Evolutionary conservation across 2,329 filamentous ascomycete genomes (phyloP).

Genomic region (Paecilomyces variotii): DNA sequence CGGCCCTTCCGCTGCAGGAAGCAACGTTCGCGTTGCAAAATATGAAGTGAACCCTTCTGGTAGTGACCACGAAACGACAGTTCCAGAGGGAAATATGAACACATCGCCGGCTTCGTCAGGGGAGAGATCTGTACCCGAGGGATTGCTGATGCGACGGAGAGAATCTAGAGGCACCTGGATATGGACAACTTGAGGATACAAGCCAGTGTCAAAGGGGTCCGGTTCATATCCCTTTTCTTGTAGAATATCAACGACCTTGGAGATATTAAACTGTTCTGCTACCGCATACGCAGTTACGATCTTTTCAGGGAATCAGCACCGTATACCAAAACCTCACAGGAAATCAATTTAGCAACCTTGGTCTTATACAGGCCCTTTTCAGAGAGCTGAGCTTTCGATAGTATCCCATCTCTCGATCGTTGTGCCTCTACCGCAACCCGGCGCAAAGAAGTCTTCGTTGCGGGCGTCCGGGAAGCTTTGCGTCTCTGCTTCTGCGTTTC

Average conservation of each 20-base stretch:
- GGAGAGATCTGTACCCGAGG: conserved; percentile 28
- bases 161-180: conserved; percentile 44
- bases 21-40: conserved; percentile 62
- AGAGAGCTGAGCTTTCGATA: conserved; percentile 36
- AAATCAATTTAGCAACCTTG: conserved; percentile 20
- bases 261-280: conserved; percentile 58
- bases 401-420: conserved; percentile 45
- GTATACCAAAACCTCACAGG: conserved; percentile 2
- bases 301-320: conserved; percentile 21
- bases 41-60: conserved; percentile 64
- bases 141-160: conserved; percentile 36
- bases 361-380: conserved; percentile 29
- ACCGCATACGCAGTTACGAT: conserved; percentile 58
- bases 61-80: conserved; percentile 85
- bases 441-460: conserved; percentile 66
- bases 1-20: conserved; percentile 66
- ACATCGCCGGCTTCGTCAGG: conserved; percentile 63
- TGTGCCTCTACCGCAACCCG: conserved; percentile 83
- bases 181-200: conserved; percentile 60
- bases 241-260: conserved; percentile 49
- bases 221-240: conserved; percentile 51
- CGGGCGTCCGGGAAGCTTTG: conserved; percentile 43
- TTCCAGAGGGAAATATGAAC: conserved; percentile 92
- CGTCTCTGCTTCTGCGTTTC: conserved; percentile 35
- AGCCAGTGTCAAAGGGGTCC: conserved; percentile 54